A percentile compares a stretch with the other conserved stretches of the same genome.
phyloP scores from a whole-genome alignment of 2,329 filamentous ascomycete genomes.

The Massarina eburnea region DNA sequence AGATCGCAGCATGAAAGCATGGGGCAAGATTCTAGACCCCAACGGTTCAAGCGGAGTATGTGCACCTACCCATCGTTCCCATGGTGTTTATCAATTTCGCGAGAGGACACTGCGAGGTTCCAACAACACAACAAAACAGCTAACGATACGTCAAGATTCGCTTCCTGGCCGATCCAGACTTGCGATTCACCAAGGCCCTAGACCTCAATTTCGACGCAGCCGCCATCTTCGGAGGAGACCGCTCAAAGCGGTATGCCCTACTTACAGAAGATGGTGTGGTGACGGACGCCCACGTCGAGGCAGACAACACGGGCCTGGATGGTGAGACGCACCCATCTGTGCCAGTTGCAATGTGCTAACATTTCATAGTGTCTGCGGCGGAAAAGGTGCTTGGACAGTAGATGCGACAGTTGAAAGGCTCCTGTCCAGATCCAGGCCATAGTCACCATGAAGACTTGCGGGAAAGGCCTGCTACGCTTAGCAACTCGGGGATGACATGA shows the following conservation, averaged over 20 bases:
- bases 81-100: not conserved
- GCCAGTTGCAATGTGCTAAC: not conserved
- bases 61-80: conserved; percentile 17
- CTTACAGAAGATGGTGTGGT: conserved; percentile 84
- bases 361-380: conserved; percentile 5
- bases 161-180: conserved; percentile 81
- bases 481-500: too few relatives aligned
- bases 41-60: conserved; percentile 73
- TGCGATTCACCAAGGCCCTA: conserved; percentile 78
- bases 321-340: conserved; percentile 56
- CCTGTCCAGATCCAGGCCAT: too few relatives aligned
- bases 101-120: not conserved
- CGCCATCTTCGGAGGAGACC: conserved; percentile 76
- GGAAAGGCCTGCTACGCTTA: too few relatives aligned
- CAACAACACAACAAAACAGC: not conserved
- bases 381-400: conserved; percentile 5
- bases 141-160: conserved; percentile 64
- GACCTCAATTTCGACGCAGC: conserved; percentile 80
- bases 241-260: conserved; percentile 87
- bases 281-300: conserved; percentile 77
- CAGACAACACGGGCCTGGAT: conserved; percentile 80
- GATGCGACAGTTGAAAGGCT: too few relatives aligned
- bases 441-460: too few relatives aligned
- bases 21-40: conserved; percentile 77
- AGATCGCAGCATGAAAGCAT: conserved; percentile 77